These are phyloP conservation scores for Serendipita sp. DNA, from an alignment of 768 basidiomycete species.

Conservation along the genomic window DNA sequence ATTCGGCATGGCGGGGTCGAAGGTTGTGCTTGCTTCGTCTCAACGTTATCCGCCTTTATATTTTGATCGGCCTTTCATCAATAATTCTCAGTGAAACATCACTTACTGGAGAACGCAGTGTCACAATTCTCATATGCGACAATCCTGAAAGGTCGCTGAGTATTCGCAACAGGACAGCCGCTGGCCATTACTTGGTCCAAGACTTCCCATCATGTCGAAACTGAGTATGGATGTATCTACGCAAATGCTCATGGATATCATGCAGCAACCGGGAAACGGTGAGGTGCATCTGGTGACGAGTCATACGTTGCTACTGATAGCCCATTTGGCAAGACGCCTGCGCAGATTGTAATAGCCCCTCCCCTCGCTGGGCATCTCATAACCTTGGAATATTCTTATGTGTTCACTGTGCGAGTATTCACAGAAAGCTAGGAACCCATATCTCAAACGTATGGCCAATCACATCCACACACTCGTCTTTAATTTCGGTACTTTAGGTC, in stretches of 20 bases:
- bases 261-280: slow-evolving; percentile 67
- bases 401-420: slow-evolving; percentile 75
- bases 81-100: not conserved
- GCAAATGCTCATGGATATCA: slow-evolving; percentile 49
- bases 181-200: too few relatives aligned
- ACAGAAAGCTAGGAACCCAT: slow-evolving; percentile 90
- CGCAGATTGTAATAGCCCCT: slow-evolving; percentile 79
- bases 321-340: slow-evolving; percentile 44
- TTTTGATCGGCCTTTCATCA: not conserved
- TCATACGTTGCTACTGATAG: not conserved
- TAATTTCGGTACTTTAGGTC: slow-evolving; percentile 23
- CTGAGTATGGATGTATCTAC: not conserved
- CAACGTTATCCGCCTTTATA: not conserved
- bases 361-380: slow-evolving; percentile 78
- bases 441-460: slow-evolving; percentile 66
- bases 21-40: not conserved
- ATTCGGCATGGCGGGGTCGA: not conserved
- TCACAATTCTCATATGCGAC: not conserved
- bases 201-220: not conserved
- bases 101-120: not conserved
- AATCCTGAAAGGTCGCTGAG: too few relatives aligned
- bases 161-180: too few relatives aligned
- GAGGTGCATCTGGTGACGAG: slow-evolving; percentile 15
- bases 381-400: slow-evolving; percentile 84
- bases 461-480: slow-evolving; percentile 16